These are phyloP conservation scores for Ganoderma boninense DNA, from an alignment of 1,284 basidiomycete genomes.

Conservation along the genomic window DNA sequence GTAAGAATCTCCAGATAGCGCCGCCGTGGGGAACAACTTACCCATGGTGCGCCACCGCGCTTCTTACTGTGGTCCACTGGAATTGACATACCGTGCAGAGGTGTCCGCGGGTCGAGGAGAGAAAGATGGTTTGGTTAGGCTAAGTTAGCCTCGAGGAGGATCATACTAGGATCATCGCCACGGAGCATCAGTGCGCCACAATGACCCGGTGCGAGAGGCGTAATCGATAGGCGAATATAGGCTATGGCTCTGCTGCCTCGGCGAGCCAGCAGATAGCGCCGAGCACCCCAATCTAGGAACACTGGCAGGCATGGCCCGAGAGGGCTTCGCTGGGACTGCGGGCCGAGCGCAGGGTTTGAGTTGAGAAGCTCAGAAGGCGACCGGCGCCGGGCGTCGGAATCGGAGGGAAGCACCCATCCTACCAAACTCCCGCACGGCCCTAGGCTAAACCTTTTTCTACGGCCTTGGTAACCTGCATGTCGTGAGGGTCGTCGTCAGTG, in stretches of 20 bases:
- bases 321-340: background rate
- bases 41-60: background rate
- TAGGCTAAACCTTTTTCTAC: background rate
- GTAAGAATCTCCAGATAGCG: background rate
- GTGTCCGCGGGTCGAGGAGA: background rate
- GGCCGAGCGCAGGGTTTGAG: background rate
- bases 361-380: background rate
- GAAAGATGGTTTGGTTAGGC: background rate
- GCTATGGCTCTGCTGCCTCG: background rate
- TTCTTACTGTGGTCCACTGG: background rate
- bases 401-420: background rate
- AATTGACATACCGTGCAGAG: background rate
- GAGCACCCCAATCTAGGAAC: background rate
- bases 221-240: background rate
- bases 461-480: background rate
- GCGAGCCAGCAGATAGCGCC: background rate
- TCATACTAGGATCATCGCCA: background rate
- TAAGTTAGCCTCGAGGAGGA: background rate
- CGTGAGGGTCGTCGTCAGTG: background rate
- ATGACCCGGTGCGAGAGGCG: background rate
- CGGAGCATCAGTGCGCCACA: background rate
- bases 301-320: background rate
- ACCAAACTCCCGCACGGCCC: background rate
- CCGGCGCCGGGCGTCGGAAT: background rate
- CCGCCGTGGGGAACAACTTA: background rate